phyloP scores from a whole-genome alignment of 139 green algal species.

The Picochlorum sp. region DNA sequence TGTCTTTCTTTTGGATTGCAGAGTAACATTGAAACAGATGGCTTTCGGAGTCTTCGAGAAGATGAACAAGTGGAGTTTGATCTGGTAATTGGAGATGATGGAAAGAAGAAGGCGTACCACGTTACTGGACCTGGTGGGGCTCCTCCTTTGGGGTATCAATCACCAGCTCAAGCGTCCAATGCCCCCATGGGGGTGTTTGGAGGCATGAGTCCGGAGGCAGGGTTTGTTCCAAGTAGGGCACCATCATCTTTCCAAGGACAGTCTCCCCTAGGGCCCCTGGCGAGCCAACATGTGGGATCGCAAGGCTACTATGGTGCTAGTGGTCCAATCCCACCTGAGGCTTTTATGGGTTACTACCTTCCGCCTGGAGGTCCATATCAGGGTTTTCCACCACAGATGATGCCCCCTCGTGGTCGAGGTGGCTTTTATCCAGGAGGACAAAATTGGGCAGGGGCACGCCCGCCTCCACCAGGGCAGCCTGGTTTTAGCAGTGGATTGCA shows the following conservation, averaged over 20 bases:
- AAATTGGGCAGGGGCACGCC: slow-evolving; percentile 30
- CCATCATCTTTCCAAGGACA: not conserved
- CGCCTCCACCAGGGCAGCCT: slow-evolving; percentile 37
- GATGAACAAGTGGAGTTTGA: slow-evolving; percentile 86
- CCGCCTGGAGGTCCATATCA: not conserved
- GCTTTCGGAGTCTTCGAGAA: slow-evolving; percentile 84
- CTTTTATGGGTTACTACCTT: slow-evolving; percentile 6
- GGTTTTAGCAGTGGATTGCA: slow-evolving; percentile 57
- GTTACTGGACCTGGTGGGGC: slow-evolving; percentile 76
- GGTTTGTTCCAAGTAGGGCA: not conserved
- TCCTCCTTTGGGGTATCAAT: slow-evolving; percentile 50
- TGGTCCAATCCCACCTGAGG: not conserved
- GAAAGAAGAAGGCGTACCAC: slow-evolving; percentile 78
- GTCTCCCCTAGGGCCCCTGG: not conserved
- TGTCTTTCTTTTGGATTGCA: slow-evolving; percentile 24
- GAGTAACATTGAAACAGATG: slow-evolving; percentile 83
- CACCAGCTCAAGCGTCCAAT: no score
- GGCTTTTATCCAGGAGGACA: slow-evolving; percentile 22
- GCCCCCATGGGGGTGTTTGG: not conserved
- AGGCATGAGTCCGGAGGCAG: not conserved
- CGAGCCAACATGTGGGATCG: not conserved
- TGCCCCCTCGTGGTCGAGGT: slow-evolving; percentile 10
- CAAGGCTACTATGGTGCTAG: not conserved
- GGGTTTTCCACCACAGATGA: not conserved
- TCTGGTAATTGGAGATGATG: slow-evolving; percentile 71